Evolutionary conservation across 2,329 filamentous ascomycete genomes (phyloP).

Genomic region (Fusarium agapanthi): DNA sequence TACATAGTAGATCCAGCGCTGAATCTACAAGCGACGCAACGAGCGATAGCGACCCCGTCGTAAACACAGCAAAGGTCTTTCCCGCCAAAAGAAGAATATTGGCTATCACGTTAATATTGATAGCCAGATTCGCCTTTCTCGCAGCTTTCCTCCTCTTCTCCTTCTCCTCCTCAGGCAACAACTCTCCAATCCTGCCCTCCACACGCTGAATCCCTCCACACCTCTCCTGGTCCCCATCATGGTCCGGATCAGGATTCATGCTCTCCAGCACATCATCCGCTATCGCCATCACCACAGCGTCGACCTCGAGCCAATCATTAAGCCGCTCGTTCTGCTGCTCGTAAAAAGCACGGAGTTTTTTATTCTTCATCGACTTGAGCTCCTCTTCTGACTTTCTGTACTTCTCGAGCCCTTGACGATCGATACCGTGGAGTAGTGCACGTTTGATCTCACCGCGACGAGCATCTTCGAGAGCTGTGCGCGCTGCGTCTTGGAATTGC

Average conservation of each 20-base stretch:
- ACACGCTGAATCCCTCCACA: conserved; percentile 44
- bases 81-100: conserved; percentile 77
- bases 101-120: conserved; percentile 82
- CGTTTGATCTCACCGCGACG: conserved; percentile 45
- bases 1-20: conserved; percentile 78
- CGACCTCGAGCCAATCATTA: conserved; percentile 48
- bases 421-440: conserved; percentile 44
- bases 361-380: conserved; percentile 42
- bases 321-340: conserved; percentile 44
- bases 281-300: conserved; percentile 47
- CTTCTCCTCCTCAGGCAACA: conserved; percentile 46
- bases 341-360: conserved; percentile 43
- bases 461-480: conserved; percentile 44
- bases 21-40: conserved; percentile 81
- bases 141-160: conserved; percentile 37
- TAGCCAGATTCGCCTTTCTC: conserved; percentile 62
- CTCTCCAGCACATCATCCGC: conserved; percentile 47
- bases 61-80: conserved; percentile 80
- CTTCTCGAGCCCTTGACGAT: conserved; percentile 40
- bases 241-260: conserved; percentile 48
- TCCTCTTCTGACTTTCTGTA: conserved; percentile 45
- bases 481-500: conserved; percentile 53
- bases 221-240: conserved; percentile 46
- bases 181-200: conserved; percentile 43
- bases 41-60: conserved; percentile 80